Conservation (phyloP, 768 basidiomycete species). For the Lepiota brunneoincarnata region DNA sequence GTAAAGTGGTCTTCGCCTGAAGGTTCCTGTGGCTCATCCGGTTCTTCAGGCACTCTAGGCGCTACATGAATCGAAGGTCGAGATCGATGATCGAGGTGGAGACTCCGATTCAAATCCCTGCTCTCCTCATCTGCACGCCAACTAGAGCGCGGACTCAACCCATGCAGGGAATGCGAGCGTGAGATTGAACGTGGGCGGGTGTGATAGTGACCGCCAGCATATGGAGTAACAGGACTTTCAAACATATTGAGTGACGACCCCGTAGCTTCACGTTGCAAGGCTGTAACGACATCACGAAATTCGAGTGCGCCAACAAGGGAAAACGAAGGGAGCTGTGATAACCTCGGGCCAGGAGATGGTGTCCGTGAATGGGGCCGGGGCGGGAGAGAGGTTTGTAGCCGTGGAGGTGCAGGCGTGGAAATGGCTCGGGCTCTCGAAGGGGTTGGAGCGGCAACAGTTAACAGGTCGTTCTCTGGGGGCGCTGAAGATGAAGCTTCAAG, state of each 20-base stretch:
- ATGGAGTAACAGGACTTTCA: constrained; percentile 65
- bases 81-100: constrained; percentile 16
- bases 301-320: constrained; percentile 95
- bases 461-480: constrained; percentile 18
- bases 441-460: constrained; percentile 29
- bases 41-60: not conserved
- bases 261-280: constrained; percentile 69
- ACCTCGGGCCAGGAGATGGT: constrained; percentile 45
- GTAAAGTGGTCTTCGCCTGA: constrained; percentile 15
- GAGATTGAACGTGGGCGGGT: constrained; percentile 22
- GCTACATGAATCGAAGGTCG: not conserved
- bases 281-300: constrained; percentile 87
- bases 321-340: constrained; percentile 70
- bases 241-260: constrained; percentile 59
- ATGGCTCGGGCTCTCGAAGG: constrained; percentile 38
- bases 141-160: constrained; percentile 21
- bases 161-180: not conserved
- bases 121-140: constrained; percentile 25
- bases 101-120: constrained; percentile 14
- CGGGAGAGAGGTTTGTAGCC: constrained; percentile 36
- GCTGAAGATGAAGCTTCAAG: constrained; percentile 13
- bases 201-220: constrained; percentile 75
- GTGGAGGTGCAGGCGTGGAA: constrained; percentile 33
- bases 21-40: not conserved
- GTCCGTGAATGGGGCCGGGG: constrained; percentile 43